Base-by-base conservation (phyloP, 2,329 filamentous ascomycete species). In the Leptographium flavum region DNA sequence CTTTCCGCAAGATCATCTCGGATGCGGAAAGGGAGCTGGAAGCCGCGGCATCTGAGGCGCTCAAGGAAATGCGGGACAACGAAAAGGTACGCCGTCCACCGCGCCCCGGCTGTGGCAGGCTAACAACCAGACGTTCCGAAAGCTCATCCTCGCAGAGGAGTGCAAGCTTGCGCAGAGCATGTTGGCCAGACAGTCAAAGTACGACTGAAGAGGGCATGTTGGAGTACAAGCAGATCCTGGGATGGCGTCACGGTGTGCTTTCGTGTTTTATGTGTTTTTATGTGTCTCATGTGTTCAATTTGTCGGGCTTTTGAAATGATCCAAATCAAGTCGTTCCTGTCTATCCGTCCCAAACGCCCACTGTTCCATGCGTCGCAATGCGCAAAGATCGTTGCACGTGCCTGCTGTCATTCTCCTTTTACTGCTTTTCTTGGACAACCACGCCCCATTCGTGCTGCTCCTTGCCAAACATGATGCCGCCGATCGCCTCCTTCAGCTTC, bases 391-490 rank as follows among this genome's bases (percentile, higher is more conserved):
- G 17, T 9, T 19, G 15, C 23, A 28, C 13, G 28, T 23, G 22
- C 14, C 23, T 19, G 39, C 42, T 46, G 27, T 6, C 19, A 10
- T 9, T 6, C 9, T 5, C 17, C 28, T 13, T 36, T 23, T 43
- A 35, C 32, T 45, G 23, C 38, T 38, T 71, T 60, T 83, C 78
- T 43, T 74, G 66, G 31, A 87, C 69, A 31, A 83, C 70, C 45
- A 84, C 71, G 31, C 74, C 79, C 81, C 83, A 87, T 40, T 74
- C 65, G 58, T 87, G 81, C 47, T 79, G 57, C 56, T 72, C 74
- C 47, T 71, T 71, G 49, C 82, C 82, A 59, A 81, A 87, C 79
- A 85, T 86, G 63, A 87, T 84, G 52, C 81, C 76, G 51, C 70
- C 67, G 51, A 87, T 65, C 73, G 74, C 81, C 32, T 63, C 63